phyloP scores from a whole-genome alignment of 1,284 basidiomycete species.

The Lignosus rhinocerotis region DNA sequence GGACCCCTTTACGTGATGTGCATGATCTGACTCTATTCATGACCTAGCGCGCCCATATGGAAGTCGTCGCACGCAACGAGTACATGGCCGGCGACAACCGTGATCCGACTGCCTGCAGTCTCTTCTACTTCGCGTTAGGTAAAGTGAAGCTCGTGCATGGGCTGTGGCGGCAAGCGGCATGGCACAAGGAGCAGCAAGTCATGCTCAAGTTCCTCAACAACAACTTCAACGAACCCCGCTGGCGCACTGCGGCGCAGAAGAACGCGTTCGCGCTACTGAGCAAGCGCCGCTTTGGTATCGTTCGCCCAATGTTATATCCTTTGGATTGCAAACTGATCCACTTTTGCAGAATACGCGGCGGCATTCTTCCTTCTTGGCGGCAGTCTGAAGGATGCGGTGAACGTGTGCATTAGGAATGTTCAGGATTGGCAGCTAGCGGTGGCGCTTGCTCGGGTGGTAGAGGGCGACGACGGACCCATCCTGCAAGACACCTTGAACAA shows the following conservation, averaged over 20 bases:
- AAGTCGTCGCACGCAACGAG: constrained; percentile 89
- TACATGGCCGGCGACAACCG: constrained; percentile 85
- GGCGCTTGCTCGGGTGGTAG: constrained; percentile 82
- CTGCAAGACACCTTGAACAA: constrained; percentile 70
- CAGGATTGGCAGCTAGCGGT: constrained; percentile 90
- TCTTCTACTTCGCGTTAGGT: constrained; percentile 94
- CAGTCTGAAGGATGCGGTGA: constrained; percentile 88
- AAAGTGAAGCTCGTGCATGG: constrained; percentile 92
- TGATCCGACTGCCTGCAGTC: constrained; percentile 87
- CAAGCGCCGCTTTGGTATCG: constrained; percentile 88
- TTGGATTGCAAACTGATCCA: neutral
- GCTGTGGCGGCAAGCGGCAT: constrained; percentile 93
- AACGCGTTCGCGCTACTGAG: constrained; percentile 94
- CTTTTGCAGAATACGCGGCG: constrained; percentile 82
- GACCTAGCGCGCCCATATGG: constrained; percentile 74
- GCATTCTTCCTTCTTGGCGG: constrained; percentile 96
- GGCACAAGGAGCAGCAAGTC: constrained; percentile 86
- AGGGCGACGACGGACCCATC: constrained; percentile 82
- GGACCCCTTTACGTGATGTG: neutral
- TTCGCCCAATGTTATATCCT: neutral
- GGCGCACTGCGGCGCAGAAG: constrained; percentile 93
- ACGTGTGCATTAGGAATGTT: constrained; percentile 87
- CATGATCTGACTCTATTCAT: neutral
- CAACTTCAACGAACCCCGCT: constrained; percentile 84
- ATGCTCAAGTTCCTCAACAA: constrained; percentile 95